These are phyloP conservation scores for Trypanosomatidae sp. DNA, from an alignment of 208 protist genomes.

Conservation along the genomic window DNA sequence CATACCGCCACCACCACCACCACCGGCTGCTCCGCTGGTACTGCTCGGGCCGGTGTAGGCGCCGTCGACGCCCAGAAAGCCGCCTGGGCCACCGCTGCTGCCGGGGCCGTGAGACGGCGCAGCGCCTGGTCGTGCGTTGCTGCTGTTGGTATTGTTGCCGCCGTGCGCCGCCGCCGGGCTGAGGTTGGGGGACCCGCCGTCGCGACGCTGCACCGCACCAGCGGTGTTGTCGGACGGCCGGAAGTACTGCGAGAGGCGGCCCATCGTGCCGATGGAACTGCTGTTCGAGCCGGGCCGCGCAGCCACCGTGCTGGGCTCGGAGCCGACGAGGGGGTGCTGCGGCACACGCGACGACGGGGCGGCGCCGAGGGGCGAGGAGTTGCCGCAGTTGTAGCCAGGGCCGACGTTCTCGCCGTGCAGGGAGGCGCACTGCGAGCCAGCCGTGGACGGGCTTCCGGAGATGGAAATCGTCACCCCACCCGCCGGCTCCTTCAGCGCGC, in stretches of 20 bases:
- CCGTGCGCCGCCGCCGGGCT: no score
- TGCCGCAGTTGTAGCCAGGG: no score
- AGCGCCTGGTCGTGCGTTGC: no score
- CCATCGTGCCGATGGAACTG: slow-evolving; percentile 13
- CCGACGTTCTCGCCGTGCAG: no score
- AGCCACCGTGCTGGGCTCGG: slow-evolving; percentile 22
- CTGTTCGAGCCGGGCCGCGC: slow-evolving; percentile 28
- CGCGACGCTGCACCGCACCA: slow-evolving; percentile 4
- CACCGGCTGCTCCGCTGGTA: slow-evolving; percentile 11
- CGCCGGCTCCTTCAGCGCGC: slow-evolving; percentile 63
- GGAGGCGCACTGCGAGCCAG: no score
- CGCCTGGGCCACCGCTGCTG: no score
- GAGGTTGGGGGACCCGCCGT: background rate
- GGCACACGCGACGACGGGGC: background rate
- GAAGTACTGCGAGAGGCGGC: slow-evolving; percentile 31
- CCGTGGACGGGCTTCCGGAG: no score
- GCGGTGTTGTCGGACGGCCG: slow-evolving; percentile 14
- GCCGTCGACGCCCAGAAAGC: slow-evolving; percentile 15
- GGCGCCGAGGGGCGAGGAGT: no score
- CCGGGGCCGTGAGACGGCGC: no score
- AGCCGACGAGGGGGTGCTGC: slow-evolving; percentile 23
- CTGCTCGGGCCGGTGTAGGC: slow-evolving; percentile 15
- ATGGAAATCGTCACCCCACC: no score
- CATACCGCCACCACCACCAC: background rate
- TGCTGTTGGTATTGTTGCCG: no score